A percentile compares a stretch with the other conserved stretches of the same genome.
Evolutionary conservation across 1,284 basidiomycete genomes (phyloP).

Genomic region (Boletus calvinii): DNA sequence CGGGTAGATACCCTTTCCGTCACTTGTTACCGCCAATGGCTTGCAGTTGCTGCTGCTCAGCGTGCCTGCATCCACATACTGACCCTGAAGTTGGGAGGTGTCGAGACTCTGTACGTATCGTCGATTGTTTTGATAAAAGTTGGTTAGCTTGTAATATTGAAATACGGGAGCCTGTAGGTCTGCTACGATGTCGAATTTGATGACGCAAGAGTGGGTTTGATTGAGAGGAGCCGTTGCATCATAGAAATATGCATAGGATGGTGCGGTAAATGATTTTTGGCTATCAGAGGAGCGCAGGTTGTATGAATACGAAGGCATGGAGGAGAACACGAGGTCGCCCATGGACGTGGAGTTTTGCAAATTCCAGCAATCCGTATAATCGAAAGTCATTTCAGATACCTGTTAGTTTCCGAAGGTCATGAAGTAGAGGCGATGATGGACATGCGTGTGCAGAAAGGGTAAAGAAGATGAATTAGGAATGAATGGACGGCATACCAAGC

Average conservation of each 20-base stretch:
- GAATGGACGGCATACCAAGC: slow-evolving; percentile 47
- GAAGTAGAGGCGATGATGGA: neutral
- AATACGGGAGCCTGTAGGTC: slow-evolving; percentile 79
- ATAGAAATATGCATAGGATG: slow-evolving; percentile 70
- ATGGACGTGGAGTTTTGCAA: slow-evolving; percentile 48
- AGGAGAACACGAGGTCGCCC: slow-evolving; percentile 39
- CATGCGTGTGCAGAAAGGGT: slow-evolving; percentile 8
- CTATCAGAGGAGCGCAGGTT: slow-evolving; percentile 60
- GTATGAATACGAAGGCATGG: slow-evolving; percentile 78
- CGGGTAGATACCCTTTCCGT: slow-evolving; percentile 76
- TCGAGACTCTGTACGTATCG: slow-evolving; percentile 95
- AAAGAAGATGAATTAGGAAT: slow-evolving; percentile 21
- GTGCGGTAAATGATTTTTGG: slow-evolving; percentile 45
- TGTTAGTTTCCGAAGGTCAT: slow-evolving; percentile 27
- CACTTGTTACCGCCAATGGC: slow-evolving; percentile 64
- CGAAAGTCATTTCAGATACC: slow-evolving; percentile 92
- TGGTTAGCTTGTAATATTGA: slow-evolving; percentile 95
- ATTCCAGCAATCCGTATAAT: slow-evolving; percentile 92
- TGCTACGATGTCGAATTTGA: slow-evolving; percentile 82
- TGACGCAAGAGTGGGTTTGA: slow-evolving; percentile 61
- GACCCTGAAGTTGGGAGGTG: slow-evolving; percentile 83
- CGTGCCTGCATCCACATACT: slow-evolving; percentile 50
- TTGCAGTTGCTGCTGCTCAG: slow-evolving; percentile 85
- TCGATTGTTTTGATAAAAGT: slow-evolving; percentile 98
- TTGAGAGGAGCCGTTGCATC: slow-evolving; percentile 45